Percentiles rank a stretch among this genome's conserved stretches.
phyloP scores from a whole-genome alignment of 108 stramenopile genomes.

The Skeletonema tropicum region DNA sequence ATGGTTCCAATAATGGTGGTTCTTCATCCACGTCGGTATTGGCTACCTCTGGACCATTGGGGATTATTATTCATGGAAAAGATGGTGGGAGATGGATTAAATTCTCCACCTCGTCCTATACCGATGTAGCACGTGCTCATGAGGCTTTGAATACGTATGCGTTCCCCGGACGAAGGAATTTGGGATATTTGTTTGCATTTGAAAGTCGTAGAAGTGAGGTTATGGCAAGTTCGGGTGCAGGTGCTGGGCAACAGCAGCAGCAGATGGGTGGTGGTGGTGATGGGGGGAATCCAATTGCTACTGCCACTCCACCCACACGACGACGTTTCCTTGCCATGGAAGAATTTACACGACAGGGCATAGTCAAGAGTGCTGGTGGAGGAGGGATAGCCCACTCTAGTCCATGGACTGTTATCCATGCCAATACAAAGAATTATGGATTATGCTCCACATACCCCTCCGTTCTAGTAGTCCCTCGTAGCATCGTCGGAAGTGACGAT shows the following conservation, averaged over 20 bases:
- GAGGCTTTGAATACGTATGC: constrained; percentile 85
- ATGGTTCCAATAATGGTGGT: not conserved
- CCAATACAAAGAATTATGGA: constrained; percentile 72
- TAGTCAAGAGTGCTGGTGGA: constrained; percentile 12
- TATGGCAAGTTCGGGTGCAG: constrained; percentile 42
- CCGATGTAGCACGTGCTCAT: constrained; percentile 74
- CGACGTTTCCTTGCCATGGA: constrained; percentile 71
- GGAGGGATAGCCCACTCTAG: constrained; percentile 25
- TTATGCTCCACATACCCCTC: constrained; percentile 89
- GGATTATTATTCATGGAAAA: constrained; percentile 61
- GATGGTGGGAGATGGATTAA: constrained; percentile 72
- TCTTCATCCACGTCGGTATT: not conserved
- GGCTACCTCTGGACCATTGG: constrained; percentile 37
- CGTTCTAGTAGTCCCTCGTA: constrained; percentile 85
- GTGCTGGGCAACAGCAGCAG: constrained; percentile 1
- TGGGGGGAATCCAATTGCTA: constrained; percentile 34
- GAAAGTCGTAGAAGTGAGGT: constrained; percentile 80
- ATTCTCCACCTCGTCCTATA: constrained; percentile 74
- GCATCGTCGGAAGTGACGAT: constrained; percentile 56
- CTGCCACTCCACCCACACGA: constrained; percentile 56
- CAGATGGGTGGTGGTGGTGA: not conserved
- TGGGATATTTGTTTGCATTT: constrained; percentile 92
- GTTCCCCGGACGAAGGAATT: constrained; percentile 84
- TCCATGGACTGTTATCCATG: constrained; percentile 55
- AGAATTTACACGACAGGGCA: constrained; percentile 65